These are phyloP conservation scores for Lachnellula cervina DNA, from an alignment of 2,329 filamentous ascomycete genomes.

Conservation along the genomic window DNA sequence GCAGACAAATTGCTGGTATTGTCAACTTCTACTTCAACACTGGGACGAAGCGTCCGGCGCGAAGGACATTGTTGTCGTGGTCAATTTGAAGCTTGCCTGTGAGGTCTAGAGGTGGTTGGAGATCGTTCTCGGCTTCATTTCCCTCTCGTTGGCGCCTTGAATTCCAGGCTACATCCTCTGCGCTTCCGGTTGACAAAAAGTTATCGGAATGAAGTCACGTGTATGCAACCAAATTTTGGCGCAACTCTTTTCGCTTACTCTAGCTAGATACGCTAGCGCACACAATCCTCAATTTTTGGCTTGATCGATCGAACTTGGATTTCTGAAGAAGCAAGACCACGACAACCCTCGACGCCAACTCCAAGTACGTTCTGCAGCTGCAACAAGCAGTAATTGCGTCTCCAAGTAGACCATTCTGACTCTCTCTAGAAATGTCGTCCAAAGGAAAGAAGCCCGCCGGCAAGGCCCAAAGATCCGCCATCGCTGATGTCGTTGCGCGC, in stretches of 20 bases:
- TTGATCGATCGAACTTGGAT: background rate
- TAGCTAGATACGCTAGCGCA: background rate
- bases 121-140: constrained; percentile 2
- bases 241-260: background rate
- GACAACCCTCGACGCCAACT: constrained; percentile 6
- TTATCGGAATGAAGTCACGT: too few species aligned
- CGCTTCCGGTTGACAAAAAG: too few species aligned
- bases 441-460: constrained; percentile 63
- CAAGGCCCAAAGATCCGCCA: constrained; percentile 80
- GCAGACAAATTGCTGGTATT: background rate
- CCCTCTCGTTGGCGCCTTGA: background rate
- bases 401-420: constrained; percentile 22
- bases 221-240: background rate
- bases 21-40: background rate
- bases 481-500: constrained; percentile 97
- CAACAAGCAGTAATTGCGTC: background rate
- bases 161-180: background rate
- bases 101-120: background rate
- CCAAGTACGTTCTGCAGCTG: constrained; percentile 4
- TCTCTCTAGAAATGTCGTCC: constrained; percentile 57
- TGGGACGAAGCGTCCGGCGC: constrained; percentile 9
- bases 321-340: constrained; percentile 1
- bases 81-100: background rate
- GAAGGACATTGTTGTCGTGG: background rate
- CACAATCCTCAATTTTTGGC: background rate